phyloP scores from a whole-genome alignment of 305 asterid species.

The Solanum hybrid region DNA sequence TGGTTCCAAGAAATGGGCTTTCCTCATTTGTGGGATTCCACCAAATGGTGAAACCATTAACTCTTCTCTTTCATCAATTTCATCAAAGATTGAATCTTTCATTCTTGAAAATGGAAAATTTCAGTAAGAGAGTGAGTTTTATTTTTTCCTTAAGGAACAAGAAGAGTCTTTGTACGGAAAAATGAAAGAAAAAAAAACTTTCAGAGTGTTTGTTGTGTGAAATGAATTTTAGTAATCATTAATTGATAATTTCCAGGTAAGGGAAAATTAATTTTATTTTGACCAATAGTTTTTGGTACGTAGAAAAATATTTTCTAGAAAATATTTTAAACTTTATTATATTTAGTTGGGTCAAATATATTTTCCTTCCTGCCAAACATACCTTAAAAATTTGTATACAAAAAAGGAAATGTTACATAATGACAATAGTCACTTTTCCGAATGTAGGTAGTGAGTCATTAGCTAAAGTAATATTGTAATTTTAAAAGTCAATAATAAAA shows the following conservation, averaged over 20 bases:
- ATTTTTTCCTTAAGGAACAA: background rate
- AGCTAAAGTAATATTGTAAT: background rate
- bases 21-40: slow-evolving; percentile 7
- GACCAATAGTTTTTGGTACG: background rate
- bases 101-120: background rate
- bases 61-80: slow-evolving; percentile 18
- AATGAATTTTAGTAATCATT: background rate
- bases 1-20: slow-evolving; percentile 18
- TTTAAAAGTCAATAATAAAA: background rate
- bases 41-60: slow-evolving; percentile 14
- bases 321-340: background rate
- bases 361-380: background rate
- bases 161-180: background rate
- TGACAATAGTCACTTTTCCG: background rate
- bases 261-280: background rate
- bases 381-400: background rate
- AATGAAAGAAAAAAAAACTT: background rate
- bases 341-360: background rate
- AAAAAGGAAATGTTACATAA: background rate
- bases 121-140: background rate
- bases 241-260: background rate
- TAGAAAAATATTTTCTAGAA: no score
- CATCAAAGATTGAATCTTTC: slow-evolving; percentile 5
- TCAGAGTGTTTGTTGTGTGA: background rate
- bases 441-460: background rate